A percentile compares a stretch with the other conserved stretches of the same genome.
Conservation (phyloP, 2,329 filamentous ascomycete genomes). For the Nakataea oryzae region DNA sequence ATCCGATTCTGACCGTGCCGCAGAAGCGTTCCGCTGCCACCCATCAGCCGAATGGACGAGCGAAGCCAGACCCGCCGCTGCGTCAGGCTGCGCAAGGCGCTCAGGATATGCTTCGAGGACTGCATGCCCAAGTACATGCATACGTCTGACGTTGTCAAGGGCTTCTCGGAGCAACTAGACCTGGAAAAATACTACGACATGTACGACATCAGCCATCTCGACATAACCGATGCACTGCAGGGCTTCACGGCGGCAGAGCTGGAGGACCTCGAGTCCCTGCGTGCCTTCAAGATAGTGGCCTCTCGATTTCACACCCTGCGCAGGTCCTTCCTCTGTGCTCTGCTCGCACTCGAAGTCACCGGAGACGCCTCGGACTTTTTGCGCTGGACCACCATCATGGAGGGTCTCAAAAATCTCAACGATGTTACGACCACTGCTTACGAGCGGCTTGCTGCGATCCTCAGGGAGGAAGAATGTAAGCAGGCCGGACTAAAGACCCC, state of each 20-base stretch:
- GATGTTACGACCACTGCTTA: slow-evolving; percentile 50
- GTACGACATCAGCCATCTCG: slow-evolving; percentile 66
- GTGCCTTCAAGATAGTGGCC: slow-evolving; percentile 70
- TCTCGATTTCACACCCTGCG: slow-evolving; percentile 72
- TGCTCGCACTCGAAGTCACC: slow-evolving; percentile 76
- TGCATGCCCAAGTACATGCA: slow-evolving; percentile 64
- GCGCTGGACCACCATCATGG: slow-evolving; percentile 68
- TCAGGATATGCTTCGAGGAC: slow-evolving; percentile 59
- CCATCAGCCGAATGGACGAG: slow-evolving; percentile 86
- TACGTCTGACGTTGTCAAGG: slow-evolving; percentile 57
- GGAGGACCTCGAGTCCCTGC: slow-evolving; percentile 68
- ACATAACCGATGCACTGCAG: slow-evolving; percentile 59
- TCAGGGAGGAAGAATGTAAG: slow-evolving; percentile 73
- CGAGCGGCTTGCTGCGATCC: slow-evolving; percentile 54
- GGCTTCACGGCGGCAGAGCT: slow-evolving; percentile 47
- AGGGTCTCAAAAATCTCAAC: slow-evolving; percentile 60
- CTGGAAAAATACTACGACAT: slow-evolving; percentile 90
- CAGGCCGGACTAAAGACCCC: slow-evolving; percentile 7
- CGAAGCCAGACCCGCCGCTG: slow-evolving; percentile 71
- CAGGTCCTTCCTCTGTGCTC: slow-evolving; percentile 78
- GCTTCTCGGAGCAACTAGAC: slow-evolving; percentile 68
- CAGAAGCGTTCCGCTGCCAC: slow-evolving; percentile 80
- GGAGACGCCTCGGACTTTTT: slow-evolving; percentile 67
- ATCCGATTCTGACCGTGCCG: slow-evolving; percentile 4
- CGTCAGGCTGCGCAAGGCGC: slow-evolving; percentile 63